A percentile compares a stretch with the other conserved stretches of the same genome.
Conservation (phyloP, 106 monocot species). For the Posidonia australis region DNA sequence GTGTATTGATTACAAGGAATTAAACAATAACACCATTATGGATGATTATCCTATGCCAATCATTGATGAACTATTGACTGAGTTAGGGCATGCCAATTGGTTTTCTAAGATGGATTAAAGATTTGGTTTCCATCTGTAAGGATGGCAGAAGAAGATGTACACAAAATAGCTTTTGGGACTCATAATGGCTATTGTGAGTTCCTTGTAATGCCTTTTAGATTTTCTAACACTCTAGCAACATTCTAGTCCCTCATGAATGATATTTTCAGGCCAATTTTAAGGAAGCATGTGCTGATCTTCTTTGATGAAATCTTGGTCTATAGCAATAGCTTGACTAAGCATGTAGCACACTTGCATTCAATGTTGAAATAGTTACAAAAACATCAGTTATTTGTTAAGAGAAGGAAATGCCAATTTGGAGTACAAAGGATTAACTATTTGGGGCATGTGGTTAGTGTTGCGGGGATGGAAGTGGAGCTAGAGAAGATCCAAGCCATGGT, state of each 20-base stretch:
- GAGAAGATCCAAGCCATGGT: neutral
- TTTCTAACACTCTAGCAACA: neutral
- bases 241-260: neutral
- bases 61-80: conserved; percentile 1
- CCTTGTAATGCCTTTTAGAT: neutral
- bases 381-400: neutral
- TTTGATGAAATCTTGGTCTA: conserved; percentile 1
- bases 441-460: neutral
- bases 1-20: no score
- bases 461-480: no score
- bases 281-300: neutral
- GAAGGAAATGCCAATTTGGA: neutral
- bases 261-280: neutral
- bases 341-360: neutral
- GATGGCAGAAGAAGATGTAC: neutral
- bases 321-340: neutral
- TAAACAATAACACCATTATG: no score
- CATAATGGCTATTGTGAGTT: conserved; percentile 1
- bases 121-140: neutral
- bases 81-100: neutral
- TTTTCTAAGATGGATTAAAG: neutral
- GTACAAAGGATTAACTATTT: neutral
- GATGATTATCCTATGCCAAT: no score
- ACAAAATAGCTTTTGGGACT: neutral
- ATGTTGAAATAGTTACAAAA: neutral